Conservation (phyloP, 2,329 filamentous ascomycete species). For the Venturia asperata region DNA sequence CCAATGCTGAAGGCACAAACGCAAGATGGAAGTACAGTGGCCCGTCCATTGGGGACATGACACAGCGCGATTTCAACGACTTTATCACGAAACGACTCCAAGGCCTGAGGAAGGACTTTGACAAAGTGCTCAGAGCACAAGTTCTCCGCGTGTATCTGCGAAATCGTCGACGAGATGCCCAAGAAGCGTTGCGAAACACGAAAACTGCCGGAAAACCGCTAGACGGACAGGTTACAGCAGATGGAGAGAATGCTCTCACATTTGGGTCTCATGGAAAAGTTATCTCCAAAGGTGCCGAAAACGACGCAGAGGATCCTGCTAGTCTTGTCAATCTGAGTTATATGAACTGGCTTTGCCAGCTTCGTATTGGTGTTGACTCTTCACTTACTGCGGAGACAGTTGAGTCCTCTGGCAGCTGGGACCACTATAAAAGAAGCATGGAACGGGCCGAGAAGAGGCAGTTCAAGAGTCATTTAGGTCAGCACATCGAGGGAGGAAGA, state of each 20-base stretch:
- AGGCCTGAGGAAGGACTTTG: background rate
- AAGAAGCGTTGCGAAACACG: background rate
- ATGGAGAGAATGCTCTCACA: background rate
- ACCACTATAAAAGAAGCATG: background rate
- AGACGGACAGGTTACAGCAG: background rate
- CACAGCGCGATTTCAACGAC: constrained; percentile 47
- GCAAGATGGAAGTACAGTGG: constrained; percentile 51
- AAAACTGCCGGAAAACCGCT: background rate
- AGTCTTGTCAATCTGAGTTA: background rate
- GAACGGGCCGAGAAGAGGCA: background rate
- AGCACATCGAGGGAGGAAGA: background rate
- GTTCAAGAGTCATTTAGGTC: background rate
- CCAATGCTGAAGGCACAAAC: constrained; percentile 18
- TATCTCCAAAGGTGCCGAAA: background rate
- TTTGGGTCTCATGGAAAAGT: background rate
- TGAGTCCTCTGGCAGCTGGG: background rate
- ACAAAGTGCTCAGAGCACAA: background rate
- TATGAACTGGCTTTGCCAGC: constrained; percentile 10
- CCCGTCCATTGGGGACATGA: constrained; percentile 52
- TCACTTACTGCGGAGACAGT: background rate
- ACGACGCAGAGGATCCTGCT: background rate
- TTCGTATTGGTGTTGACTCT: background rate
- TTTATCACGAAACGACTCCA: constrained; percentile 34
- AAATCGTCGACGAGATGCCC: background rate
- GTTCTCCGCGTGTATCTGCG: background rate